Base-by-base conservation (phyloP, 1,284 basidiomycete genomes). In the Agaricales sp. region DNA sequence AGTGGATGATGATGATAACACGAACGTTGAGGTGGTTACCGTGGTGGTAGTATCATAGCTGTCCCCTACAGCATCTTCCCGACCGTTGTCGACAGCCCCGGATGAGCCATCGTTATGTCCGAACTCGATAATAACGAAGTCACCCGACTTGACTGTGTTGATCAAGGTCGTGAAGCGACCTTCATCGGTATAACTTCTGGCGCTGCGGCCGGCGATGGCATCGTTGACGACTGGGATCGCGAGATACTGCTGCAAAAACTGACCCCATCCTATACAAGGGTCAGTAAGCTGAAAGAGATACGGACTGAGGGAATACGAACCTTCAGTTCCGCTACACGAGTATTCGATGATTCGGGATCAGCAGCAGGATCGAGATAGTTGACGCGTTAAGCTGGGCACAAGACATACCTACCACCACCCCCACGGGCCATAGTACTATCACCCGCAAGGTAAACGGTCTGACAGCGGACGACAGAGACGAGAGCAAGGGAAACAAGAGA, bases 401-500 rank as follows among this genome's bases (percentile, higher is more conserved):
- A n/a, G n/a, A n/a, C n/a, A n/a, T n/a, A n/a, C n/a, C n/a, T n/a
- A n/a, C n/a, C n/a, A n/a, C n/a, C n/a, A n/a, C n/a, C n/a, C n/a
- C n/a, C n/a, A n/a, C n/a, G n/a, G 0, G 63, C 63, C 59, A 63
- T 63, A 1, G 73, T 75, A 4, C 67, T 69, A 52, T 73, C 72
- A 3, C 73, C 74, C 2, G 72, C 70, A n/a, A 74, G 58, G 52
- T 70, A 72, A 3, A 75, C 61, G 3, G 66, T 69, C n/a, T n/a
- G n/a, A n/a, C n/a, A n/a, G n/a, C n/a, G n/a, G n/a, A n/a, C n/a
- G n/a, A n/a, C n/a, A n/a, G n/a, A n/a, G n/a, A n/a, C n/a, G n/a
- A n/a, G n/a, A n/a, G n/a, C n/a, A n/a, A n/a, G n/a, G n/a, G n/a
- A n/a, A n/a, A n/a, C n/a, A n/a, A n/a, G n/a, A n/a, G n/a, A n/a